Evolutionary conservation across 352 stramenopile genomes (phyloP).

Genomic region (Phytophthora melonis): DNA sequence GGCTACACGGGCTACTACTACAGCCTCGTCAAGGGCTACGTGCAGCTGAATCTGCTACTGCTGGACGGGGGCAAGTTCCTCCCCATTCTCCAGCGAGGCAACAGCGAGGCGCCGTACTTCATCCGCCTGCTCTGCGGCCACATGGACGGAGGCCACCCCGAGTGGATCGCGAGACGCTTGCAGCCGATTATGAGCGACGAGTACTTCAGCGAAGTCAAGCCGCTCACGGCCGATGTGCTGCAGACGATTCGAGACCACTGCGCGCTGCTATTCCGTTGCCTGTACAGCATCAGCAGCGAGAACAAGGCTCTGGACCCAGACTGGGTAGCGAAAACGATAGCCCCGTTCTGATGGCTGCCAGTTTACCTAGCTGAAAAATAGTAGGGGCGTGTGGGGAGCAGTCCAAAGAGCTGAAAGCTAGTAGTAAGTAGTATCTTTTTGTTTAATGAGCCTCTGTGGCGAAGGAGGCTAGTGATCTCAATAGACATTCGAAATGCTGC

Average conservation of each 20-base stretch:
- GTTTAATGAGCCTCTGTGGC: too few relatives aligned
- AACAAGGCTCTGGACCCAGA: slow-evolving; percentile 26
- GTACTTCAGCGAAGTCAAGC: slow-evolving; percentile 14
- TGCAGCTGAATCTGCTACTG: slow-evolving; percentile 47
- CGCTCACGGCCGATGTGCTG: slow-evolving; percentile 24
- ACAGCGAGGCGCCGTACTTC: slow-evolving; percentile 8
- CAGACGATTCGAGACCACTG: slow-evolving; percentile 40
- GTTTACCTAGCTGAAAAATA: too few relatives aligned
- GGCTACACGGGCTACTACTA: slow-evolving; percentile 37
- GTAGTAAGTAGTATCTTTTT: too few relatives aligned
- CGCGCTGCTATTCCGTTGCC: slow-evolving; percentile 38
- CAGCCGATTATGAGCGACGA: slow-evolving; percentile 9
- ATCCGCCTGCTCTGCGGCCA: slow-evolving; percentile 24
- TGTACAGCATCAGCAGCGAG: slow-evolving; percentile 39
- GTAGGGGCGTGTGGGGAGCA: too few relatives aligned
- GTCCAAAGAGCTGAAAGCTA: too few relatives aligned
- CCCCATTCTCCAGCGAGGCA: slow-evolving; percentile 28
- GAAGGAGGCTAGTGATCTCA: too few relatives aligned
- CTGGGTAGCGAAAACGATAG: slow-evolving; percentile 2
- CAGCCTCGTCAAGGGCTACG: slow-evolving; percentile 38
- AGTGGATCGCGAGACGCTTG: slow-evolving; percentile 26
- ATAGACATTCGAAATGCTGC: slow-evolving; percentile 23
- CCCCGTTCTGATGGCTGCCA: slow-evolving; percentile 9
- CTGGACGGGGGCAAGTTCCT: slow-evolving; percentile 34
- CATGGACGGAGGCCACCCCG: slow-evolving; percentile 30